phyloP scores from a whole-genome alignment of 257 asterid genomes.

The Forsythia suspensa region DNA sequence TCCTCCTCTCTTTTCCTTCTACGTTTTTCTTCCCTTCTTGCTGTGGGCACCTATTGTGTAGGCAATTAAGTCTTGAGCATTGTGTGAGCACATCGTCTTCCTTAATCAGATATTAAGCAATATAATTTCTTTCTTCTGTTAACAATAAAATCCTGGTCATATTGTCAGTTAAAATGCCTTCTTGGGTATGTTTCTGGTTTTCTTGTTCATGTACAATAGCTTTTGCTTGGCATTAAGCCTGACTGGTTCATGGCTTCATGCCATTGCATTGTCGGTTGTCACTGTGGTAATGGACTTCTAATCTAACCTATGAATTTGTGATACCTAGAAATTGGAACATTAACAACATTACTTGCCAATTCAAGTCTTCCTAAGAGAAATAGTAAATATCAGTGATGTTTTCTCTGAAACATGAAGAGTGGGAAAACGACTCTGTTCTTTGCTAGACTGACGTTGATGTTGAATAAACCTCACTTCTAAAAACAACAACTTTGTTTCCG shows the following conservation, averaged over 20 bases:
- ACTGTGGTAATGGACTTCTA: background rate
- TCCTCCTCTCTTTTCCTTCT: background rate
- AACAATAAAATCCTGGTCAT: background rate
- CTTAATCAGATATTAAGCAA: background rate
- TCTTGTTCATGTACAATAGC: background rate
- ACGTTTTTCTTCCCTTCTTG: constrained; percentile 9
- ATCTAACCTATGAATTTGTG: background rate
- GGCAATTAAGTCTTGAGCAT: background rate
- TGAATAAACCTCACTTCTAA: background rate
- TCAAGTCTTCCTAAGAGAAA: background rate
- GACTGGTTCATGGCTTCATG: background rate
- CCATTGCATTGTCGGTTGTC: background rate
- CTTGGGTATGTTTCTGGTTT: background rate
- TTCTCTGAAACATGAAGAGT: background rate
- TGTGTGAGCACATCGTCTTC: background rate
- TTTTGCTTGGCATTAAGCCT: background rate
- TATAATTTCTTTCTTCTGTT: background rate
- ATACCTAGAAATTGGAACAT: background rate
- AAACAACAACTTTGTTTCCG: background rate
- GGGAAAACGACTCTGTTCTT: background rate
- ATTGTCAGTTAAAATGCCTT: background rate
- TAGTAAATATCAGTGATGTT: background rate
- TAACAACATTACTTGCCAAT: background rate
- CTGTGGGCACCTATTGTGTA: background rate
- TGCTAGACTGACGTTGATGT: background rate